phyloP scores from a whole-genome alignment of 106 monocot species.

The Hemerocallis citrina region DNA sequence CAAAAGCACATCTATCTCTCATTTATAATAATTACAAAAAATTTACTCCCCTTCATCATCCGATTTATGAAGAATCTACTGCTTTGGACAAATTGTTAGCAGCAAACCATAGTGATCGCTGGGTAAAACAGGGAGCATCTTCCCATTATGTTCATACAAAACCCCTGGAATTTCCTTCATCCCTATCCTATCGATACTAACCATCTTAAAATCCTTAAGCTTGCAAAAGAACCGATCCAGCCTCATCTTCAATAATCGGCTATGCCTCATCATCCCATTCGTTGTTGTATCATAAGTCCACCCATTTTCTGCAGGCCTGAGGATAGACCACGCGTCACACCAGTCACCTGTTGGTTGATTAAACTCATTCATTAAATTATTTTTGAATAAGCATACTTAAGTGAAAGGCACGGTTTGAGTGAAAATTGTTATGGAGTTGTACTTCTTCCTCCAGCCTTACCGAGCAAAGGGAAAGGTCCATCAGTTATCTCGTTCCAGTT shows the following conservation, averaged over 20 bases:
- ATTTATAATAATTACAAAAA: too few relatives aligned
- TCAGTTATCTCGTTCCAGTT: conserved; percentile 31
- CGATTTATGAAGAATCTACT: too few relatives aligned
- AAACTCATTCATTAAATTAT: too few relatives aligned
- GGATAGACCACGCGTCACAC: conserved; percentile 43
- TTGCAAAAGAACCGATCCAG: conserved; percentile 46
- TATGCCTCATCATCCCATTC: conserved; percentile 19
- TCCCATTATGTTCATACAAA: conserved; percentile 19
- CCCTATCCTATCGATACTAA: conserved; percentile 42
- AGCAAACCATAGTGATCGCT: conserved; percentile 56
- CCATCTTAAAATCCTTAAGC: conserved; percentile 37
- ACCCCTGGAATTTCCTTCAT: conserved; percentile 31
- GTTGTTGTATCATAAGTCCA: conserved; percentile 38
- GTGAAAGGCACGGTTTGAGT: too few relatives aligned
- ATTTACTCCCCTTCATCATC: too few relatives aligned
- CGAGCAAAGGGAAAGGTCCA: conserved; percentile 13
- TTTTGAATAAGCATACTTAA: too few relatives aligned
- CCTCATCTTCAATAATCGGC: conserved; percentile 27
- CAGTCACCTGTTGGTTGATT: too few relatives aligned
- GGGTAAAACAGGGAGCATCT: conserved; percentile 22
- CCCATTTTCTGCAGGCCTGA: conserved; percentile 22
- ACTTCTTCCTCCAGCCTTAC: too few relatives aligned
- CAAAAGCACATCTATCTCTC: too few relatives aligned
- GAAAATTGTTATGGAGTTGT: too few relatives aligned
- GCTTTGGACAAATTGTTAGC: conserved; percentile 19